Evolutionary conservation across 495 filamentous ascomycete genomes (phyloP), one percentile per base, ranked within the genome.

Genomic region (Tricharina praecox): DNA sequence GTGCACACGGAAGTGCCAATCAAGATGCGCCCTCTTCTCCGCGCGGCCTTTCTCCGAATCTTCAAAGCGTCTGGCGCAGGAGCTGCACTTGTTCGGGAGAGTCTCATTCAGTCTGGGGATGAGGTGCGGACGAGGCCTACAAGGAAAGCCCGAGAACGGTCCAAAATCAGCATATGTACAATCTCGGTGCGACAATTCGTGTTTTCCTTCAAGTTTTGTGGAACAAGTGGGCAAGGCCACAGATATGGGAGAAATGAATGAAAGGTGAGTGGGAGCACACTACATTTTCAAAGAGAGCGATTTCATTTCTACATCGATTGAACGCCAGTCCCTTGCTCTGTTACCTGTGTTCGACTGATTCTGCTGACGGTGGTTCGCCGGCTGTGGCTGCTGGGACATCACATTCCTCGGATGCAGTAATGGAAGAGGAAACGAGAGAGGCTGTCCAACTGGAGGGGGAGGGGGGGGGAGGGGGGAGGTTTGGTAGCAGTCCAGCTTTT

Each of bases 1-100:
- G 60, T 94, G 88, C 2, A 88, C 88, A 23, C 78, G 74, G 67
- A 97, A 97, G 62, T 97, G 90, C 90, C 88, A 96, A 62, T 97
- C 90, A 63, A 95, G 72, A 65, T 97, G 90, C 1, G 81, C 75
- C n/a, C 80, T 79, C 64, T 96, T 96, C 65, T 78, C 78, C 56
- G 75, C 73, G 50, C 76, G 81, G 23, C 85, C 88, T 52, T 84
- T 74, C 36, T 82, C 79, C 20, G 78, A 80, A 18, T 74, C 69
- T 25, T 69, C 68, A 60, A 96, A 97, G 3, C 90, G 79, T 26
- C 85, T 77, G 41, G 87, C 90, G 66, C 90, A 97, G 30, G 87
- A 87, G 20, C 75, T 79, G 62, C 90, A 97, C 50, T 83, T 77
- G 48, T 85, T 82, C 3, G 88, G 81, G 30, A 79, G 71, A 28